Evolutionary conservation across 1,284 basidiomycete genomes (phyloP).

Genomic region (Boletus semigastroideus): DNA sequence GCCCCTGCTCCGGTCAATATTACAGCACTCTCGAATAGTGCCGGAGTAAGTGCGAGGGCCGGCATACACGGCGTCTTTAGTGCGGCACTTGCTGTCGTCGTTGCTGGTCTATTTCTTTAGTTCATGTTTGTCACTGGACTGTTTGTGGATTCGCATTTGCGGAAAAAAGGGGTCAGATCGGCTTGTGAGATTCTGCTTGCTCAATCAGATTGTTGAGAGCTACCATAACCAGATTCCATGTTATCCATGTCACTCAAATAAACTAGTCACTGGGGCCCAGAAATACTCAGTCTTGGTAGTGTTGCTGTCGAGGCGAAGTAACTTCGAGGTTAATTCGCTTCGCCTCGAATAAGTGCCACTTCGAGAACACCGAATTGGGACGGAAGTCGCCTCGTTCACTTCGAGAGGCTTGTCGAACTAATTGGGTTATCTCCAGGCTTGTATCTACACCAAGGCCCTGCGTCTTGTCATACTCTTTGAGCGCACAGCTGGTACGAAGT

Average conservation of each 20-base stretch:
- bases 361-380: neutral
- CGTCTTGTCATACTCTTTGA: no score
- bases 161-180: no score
- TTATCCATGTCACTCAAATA: no score
- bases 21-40: constrained; percentile 21
- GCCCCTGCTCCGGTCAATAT: constrained; percentile 45
- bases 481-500: no score
- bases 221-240: no score
- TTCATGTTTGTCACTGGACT: neutral
- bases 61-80: constrained; percentile 15
- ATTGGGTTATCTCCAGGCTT: neutral
- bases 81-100: constrained; percentile 1
- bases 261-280: no score
- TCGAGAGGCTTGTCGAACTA: neutral
- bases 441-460: no score
- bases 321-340: neutral
- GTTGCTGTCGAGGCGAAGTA: neutral
- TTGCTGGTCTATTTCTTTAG: constrained; percentile 16
- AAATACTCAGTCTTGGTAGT: no score
- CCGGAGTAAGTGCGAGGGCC: constrained; percentile 1
- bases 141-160: neutral
- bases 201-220: no score
- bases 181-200: no score
- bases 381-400: neutral
- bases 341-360: neutral